Base-by-base conservation (phyloP, 192 early-diverging fungal genomes). In the Rhizoclosmatium globosum region DNA sequence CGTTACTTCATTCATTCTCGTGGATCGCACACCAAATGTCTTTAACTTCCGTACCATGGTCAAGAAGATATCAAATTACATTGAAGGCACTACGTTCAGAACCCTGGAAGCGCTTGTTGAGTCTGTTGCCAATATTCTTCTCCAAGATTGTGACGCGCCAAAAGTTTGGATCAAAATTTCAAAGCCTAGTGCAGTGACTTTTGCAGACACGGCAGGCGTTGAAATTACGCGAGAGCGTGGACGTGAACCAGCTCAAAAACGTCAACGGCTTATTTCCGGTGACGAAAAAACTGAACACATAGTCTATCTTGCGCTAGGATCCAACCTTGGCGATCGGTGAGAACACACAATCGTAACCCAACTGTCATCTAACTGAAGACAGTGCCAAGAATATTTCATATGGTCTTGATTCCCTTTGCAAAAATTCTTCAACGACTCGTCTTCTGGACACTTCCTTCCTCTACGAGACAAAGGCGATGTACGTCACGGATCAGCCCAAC, bases 401-500 rank as follows among this genome's bases (percentile, higher is more conserved):
- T 38, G 97, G 95, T 1, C 72, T 99, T 13, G 77, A 75, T 21
- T 45, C 79, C 47, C 65, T 96, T 53, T 87, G 58, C 31, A 44
- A 90, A 71, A 64, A 58, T 77, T 81, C 38, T 17, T 76, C 82
- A 23, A 69, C 58, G 38, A 85, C 87, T 65, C 64, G 78, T 31
- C 79, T 99, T 0, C 80, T 92, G 13, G 95, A 99, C 76, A 98
- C 98, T 9, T 96, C 95, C 41, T 99, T 96, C 83, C 84, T 99
- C 42, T 99, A 99, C 83, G 95, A 98, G 80, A 97, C 97, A 0
- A 87, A 92, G 9, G 95, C 98, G 44, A 99, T 99, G 98, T 99
- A 99, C 82, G 89, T 92, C 19, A 87, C 89, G 15, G 95, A 99
- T 47, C 98, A 99, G 80, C 92, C 95, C 2, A 78, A 83, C 48